Base-by-base conservation (phyloP, 2,329 filamentous ascomycete species). In the Metarhizium rileyi region DNA sequence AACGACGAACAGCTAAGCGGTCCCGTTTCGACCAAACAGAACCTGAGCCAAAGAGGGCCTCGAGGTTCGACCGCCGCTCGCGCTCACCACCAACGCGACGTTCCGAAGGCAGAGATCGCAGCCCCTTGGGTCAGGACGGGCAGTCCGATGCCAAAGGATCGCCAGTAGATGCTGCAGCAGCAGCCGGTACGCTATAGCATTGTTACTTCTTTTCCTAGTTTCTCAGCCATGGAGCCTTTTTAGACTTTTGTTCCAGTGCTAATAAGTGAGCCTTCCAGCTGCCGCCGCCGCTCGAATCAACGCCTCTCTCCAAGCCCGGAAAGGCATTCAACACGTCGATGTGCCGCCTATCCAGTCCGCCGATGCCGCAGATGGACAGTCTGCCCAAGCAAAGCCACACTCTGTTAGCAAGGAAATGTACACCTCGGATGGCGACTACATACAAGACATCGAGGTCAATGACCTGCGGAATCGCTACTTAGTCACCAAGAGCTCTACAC, bases 401-500 rank as follows among this genome's bases (percentile, higher is more conserved):
- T 50, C 51, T 27, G 46, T 52, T 14, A 48, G 43, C 51, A 52
- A 50, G 42, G 89, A 94, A 62, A 86, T 95, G 66, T 97, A 97
- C 65, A 86, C 95, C 60, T 86, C 90, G 54, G 93, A 97, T 66
- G 93, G 93, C 61, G 93, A 98, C 70, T 97, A 87, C 67, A 97
- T 98, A 71, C 93, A 94, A 70, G 93, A 98, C 64, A 95, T 98
- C 63, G 93, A 97, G 74, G 89, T 98, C 74, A 98, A 98, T 69
- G 91, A 97, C 70, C 73, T 97, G 63, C 86, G 91, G 56, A 98
- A 97, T 67, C 87, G 91, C 61, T 98, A 98, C 70, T 86, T 90
- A 67, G 78, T 98, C 73, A 98, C 91, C 56, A 97, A 96, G 76
- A 90, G 90, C 63, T 87, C 89, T 61, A 95, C 90, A 57, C 93